These are phyloP conservation scores for Aspergillus fructus DNA, from an alignment of 2,329 filamentous ascomycete genomes.

Conservation along the genomic window DNA sequence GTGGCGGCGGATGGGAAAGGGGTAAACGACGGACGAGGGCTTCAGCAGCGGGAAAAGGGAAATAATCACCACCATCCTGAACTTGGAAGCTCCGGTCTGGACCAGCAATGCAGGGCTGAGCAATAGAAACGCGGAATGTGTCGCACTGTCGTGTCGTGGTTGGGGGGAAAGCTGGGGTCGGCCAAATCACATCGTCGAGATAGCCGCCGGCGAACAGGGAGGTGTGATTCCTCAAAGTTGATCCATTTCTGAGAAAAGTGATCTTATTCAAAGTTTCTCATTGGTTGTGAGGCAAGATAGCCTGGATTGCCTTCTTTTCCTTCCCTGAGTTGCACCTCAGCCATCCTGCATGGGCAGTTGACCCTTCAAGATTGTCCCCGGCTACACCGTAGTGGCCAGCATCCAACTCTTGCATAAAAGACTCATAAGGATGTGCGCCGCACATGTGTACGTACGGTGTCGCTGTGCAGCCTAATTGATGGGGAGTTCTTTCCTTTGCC, in stretches of 20 bases:
- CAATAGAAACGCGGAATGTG: not conserved
- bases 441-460: no score
- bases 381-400: not conserved
- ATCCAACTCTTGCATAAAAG: not conserved
- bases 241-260: not conserved
- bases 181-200: slow-evolving; percentile 6
- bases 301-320: not conserved
- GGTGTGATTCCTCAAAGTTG: slow-evolving; percentile 9
- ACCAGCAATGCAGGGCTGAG: slow-evolving; percentile 20
- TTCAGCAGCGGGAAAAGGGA: slow-evolving; percentile 3
- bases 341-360: no score
- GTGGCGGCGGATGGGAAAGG: slow-evolving; percentile 3
- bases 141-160: slow-evolving; percentile 6
- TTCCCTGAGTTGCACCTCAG: not conserved
- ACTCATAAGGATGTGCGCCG: not conserved
- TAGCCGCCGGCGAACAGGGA: slow-evolving; percentile 10
- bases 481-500: no score
- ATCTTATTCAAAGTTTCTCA: not conserved
- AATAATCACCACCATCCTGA: not conserved
- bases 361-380: no score
- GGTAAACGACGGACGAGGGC: not conserved
- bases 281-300: not conserved
- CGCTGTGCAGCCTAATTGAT: no score
- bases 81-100: slow-evolving; percentile 16
- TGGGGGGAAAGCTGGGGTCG: slow-evolving; percentile 10